Conservation (phyloP, 768 basidiomycete genomes). For the Pleurotus ostreatus region DNA sequence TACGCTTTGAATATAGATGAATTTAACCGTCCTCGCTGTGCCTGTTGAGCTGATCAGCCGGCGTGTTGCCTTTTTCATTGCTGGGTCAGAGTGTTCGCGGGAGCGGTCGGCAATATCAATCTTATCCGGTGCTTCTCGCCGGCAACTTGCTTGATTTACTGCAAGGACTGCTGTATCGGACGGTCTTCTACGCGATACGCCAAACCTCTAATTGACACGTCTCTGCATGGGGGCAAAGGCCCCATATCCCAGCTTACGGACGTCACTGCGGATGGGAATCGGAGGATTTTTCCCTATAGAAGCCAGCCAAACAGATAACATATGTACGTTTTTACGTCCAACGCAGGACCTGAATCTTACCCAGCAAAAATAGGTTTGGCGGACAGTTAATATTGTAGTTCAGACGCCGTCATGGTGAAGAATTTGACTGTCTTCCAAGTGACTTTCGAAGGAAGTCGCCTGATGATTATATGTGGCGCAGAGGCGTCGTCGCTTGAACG, state of each 20-base stretch:
- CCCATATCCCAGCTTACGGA: not conserved
- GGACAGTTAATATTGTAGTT: constrained; percentile 4
- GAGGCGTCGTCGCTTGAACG: not conserved
- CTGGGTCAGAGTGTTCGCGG: constrained; percentile 1
- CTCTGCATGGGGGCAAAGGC: not conserved
- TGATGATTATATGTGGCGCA: constrained; percentile 3
- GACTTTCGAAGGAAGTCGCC: not conserved
- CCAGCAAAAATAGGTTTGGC: not conserved
- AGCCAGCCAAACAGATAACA: constrained; percentile 6
- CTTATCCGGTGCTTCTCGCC: constrained; percentile 4
- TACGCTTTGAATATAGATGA: constrained; percentile 8
- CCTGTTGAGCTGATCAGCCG: constrained; percentile 2
- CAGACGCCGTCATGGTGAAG: constrained; percentile 3
- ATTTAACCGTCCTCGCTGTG: not conserved
- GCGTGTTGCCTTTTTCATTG: not conserved
- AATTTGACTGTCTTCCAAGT: not conserved
- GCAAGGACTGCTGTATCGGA: not conserved
- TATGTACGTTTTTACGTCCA: constrained; percentile 7
- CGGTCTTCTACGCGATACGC: not conserved
- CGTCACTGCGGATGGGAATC: not conserved
- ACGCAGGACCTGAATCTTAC: constrained; percentile 8
- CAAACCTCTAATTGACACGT: constrained; percentile 8
- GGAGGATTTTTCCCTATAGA: not conserved
- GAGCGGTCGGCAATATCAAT: constrained; percentile 6
- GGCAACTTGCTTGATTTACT: constrained; percentile 9